Base-by-base conservation (phyloP, 83 land plant genomes). In the Picea mariana region DNA sequence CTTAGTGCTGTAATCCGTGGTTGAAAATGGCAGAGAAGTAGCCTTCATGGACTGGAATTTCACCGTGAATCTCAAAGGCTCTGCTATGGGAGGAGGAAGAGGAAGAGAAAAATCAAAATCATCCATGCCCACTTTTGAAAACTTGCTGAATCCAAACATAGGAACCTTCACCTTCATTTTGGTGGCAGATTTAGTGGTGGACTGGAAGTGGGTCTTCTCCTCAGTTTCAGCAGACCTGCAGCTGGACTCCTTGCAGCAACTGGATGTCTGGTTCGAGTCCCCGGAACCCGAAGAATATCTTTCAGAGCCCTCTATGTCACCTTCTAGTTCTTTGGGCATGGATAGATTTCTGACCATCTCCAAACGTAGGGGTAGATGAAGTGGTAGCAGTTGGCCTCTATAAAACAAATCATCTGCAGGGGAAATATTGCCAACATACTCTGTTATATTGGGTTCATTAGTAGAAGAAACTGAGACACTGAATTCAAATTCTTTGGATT, bases 391-490 rank as follows among this genome's bases (percentile, higher is more conserved):
- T 80, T 93, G 86, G 15, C 97, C 97, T 62, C 89, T 93, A 88
- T 91, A 95, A 81, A 95, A 95, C 73, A 95, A 92, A 68, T 95
- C 97, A 87, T 95, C 95, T 40, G 95, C 97, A 1, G 97, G 94
- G 23, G 91, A 95, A 75, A 83, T 26, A 44, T 78, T 44, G 12
- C 63, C n/a, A 5, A 80, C 84, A 82, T n/a, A 65, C 1, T 80
- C 84, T 11, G 24, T 42, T 27, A 68, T 76, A 62, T 58, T 9
- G 44, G 17, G 24, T 52, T 72, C 42, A 7, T 72, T 42, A n/a
- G 23, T 9, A 72, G 76, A n/a, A 72, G 76, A 72, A 13, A 65
- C 24, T 12, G 83, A 81, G 85, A 93, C 81, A 68, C 81, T 87
- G 79, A 89, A 89, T 81, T 90, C 90, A 79, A 94, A 94, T 59